phyloP scores from a whole-genome alignment of 176 grass and related monocot genomes.

The Zoysia japonica region DNA sequence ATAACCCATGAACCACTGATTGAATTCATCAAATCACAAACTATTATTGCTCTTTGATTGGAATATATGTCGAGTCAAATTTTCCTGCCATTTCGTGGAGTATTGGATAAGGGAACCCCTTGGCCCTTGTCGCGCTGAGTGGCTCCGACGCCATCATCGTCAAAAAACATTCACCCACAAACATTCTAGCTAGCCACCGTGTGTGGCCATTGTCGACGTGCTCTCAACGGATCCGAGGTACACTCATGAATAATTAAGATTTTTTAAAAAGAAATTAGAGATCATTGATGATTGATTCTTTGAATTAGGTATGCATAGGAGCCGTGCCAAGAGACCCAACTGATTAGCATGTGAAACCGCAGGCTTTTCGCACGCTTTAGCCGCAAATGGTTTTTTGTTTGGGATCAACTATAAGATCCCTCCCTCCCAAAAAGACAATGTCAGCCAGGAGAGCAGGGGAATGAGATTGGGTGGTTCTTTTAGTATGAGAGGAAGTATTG shows the following conservation, averaged over 20 bases:
- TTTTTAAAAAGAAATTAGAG: neutral
- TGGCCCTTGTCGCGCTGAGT: neutral
- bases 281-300: neutral
- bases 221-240: neutral
- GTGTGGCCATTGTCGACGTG: neutral
- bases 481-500: too few relatives aligned
- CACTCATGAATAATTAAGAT: neutral
- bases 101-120: conserved; percentile 20
- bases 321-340: neutral
- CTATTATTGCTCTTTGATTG: neutral
- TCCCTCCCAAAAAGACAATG: neutral
- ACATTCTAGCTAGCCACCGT: neutral
- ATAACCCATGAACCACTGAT: neutral
- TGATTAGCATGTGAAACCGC: conserved; percentile 23
- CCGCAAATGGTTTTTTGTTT: conserved; percentile 8
- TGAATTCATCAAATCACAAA: conserved; percentile 1
- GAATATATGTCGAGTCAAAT: conserved; percentile 1
- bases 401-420: conserved; percentile 9
- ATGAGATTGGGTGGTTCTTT: neutral
- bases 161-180: neutral
- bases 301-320: neutral
- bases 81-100: neutral
- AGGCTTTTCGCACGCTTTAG: conserved; percentile 31
- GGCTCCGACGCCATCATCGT: conserved; percentile 15
- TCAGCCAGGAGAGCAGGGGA: neutral